Evolutionary conservation across 441 rosid species (phyloP), one percentile per base, ranked within the genome.

Genomic region (Populus hybrid): DNA sequence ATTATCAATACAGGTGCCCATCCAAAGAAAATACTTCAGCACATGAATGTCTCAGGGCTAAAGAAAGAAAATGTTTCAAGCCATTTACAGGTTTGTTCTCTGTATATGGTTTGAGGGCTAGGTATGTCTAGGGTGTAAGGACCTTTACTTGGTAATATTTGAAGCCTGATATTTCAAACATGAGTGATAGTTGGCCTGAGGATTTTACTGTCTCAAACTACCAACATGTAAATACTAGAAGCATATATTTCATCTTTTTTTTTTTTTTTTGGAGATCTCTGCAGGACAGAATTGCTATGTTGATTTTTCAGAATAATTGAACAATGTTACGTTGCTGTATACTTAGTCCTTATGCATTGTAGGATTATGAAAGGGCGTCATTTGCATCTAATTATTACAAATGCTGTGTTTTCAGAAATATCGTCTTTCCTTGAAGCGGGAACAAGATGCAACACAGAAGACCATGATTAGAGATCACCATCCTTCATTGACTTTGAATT

Each of bases 51-150:
- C 34, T 83, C 86, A 2, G 87, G 83, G 35, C 82, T 87, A 10
- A 88, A 21, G 75, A 87, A 79, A 71, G 77, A 75, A 76, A 70
- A 85, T 35, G 72, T 89, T 79, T 83, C 87, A 9, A 88, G 90
- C 84, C 90, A 88, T 72, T 78, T 87, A 74, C 90, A 88, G 90
- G 93, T 89, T 80, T 76, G 79, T 81, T 36, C 10, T 21, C 28
- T 35, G 11, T 36, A 36, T 5, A 50, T 16, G 59, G 7, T 5
- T 16, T 50, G 59, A 16, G 59, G 19, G 61, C 7, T 5, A 53
- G n/a, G 2, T 53, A 53, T 53, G 50, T 11, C 50, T 11, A 42
- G 30, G 30, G 30, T 42, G 50, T 2, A 42, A 42, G 50, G 14
- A 42, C 14, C 50, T 42, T 42, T 42, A 28, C 7, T 53, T 53